A percentile compares a stretch with the other conserved stretches of the same genome.
Evolutionary conservation across 495 filamentous ascomycete species (phyloP).

Genomic region (Penicillium lagena): DNA sequence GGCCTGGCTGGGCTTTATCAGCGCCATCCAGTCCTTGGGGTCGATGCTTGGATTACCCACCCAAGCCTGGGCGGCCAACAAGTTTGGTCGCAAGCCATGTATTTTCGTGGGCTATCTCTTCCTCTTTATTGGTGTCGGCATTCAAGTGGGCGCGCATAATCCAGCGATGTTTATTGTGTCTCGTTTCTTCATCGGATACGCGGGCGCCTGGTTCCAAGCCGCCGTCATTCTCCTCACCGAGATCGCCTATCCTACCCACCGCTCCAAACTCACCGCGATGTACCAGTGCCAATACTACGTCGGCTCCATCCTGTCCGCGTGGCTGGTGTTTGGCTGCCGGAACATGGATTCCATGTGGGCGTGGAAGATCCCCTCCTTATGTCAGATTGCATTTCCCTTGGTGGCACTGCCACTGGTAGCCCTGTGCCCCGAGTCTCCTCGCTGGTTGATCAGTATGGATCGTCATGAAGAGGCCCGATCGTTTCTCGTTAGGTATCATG

Average conservation of each 20-base stretch:
- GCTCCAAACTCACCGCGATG: conserved; percentile 50
- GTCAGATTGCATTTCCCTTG: conserved; percentile 52
- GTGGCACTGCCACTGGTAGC: conserved; percentile 26
- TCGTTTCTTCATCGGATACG: not conserved
- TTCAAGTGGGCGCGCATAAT: conserved; percentile 1
- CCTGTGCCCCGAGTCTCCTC: conserved; percentile 20
- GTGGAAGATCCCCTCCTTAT: conserved; percentile 37
- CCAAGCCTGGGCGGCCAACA: conserved; percentile 1
- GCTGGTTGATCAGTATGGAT: conserved; percentile 34
- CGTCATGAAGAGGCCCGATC: conserved; percentile 39
- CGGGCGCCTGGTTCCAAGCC: conserved; percentile 41
- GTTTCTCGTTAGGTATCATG: conserved; percentile 43
- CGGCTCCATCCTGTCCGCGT: conserved; percentile 40
- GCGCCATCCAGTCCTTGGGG: too few relatives aligned
- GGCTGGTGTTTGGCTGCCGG: conserved; percentile 12
- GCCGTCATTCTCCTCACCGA: conserved; percentile 51
- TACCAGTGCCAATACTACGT: conserved; percentile 41
- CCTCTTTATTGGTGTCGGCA: conserved; percentile 1
- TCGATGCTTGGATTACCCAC: not conserved
- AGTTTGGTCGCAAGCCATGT: conserved; percentile 1
- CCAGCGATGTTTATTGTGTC: not conserved
- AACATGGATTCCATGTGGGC: conserved; percentile 28
- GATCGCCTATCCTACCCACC: conserved; percentile 54
- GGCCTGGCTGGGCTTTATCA: too few relatives aligned
- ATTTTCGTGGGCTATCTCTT: not conserved